These are phyloP conservation scores for Arxiozyma bovina DNA, from an alignment of 1,139 yeast species.

Conservation along the genomic window DNA sequence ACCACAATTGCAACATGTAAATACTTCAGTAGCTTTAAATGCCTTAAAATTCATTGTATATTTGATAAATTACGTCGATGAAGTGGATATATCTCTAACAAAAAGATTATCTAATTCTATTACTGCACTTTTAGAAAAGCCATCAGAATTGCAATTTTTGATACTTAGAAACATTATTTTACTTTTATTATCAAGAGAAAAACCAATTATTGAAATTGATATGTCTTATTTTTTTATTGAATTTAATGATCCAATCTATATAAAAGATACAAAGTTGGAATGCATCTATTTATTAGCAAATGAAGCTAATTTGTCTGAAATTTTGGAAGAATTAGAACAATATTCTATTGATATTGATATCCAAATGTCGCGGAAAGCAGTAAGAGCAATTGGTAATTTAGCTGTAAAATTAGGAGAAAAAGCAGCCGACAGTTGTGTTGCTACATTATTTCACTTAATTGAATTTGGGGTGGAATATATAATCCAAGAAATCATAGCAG, in stretches of 20 bases:
- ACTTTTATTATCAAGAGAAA: slow-evolving; percentile 57
- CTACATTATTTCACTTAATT: slow-evolving; percentile 50
- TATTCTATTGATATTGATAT: slow-evolving; percentile 82
- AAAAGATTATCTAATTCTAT: slow-evolving; percentile 64
- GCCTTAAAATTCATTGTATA: slow-evolving; percentile 66
- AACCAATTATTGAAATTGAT: slow-evolving; percentile 50
- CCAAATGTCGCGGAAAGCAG: slow-evolving; percentile 78
- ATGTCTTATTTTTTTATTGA: slow-evolving; percentile 74
- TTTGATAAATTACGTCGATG: slow-evolving; percentile 55
- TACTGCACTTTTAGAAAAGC: slow-evolving; percentile 62
- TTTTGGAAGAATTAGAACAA: slow-evolving; percentile 69
- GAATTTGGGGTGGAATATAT: slow-evolving; percentile 64
- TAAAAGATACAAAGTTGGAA: slow-evolving; percentile 85
- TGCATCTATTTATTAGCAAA: slow-evolving; percentile 73
- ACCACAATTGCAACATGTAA: slow-evolving; percentile 74
- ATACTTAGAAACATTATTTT: slow-evolving; percentile 74
- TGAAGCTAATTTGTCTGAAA: slow-evolving; percentile 50
- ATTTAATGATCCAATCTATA: slow-evolving; percentile 77
- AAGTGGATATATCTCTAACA: slow-evolving; percentile 36
- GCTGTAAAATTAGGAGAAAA: slow-evolving; percentile 64
- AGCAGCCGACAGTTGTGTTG: slow-evolving; percentile 56
- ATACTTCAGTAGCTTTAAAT: slow-evolving; percentile 73
- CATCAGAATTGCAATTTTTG: slow-evolving; percentile 76
- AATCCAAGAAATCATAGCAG: slow-evolving; percentile 73
- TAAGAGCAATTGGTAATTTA: slow-evolving; percentile 81